Evolutionary conservation across 805 yeast genomes (phyloP).

Genomic region (Yarrowia sp.): DNA sequence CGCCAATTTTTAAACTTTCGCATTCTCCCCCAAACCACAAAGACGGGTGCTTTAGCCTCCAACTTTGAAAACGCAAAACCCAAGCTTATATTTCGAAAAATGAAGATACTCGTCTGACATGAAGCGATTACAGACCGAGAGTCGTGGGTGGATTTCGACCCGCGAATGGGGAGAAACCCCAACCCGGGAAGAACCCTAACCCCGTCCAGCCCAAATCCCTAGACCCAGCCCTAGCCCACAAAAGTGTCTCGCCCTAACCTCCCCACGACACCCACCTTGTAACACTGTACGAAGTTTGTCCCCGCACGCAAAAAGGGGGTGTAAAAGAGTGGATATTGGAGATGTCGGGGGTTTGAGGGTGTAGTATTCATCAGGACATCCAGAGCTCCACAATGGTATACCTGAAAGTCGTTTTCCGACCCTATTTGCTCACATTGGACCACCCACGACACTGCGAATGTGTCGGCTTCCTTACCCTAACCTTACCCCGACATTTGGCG

Average conservation of each 20-base stretch:
- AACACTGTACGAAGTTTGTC: conserved; percentile 18
- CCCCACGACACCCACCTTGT: not conserved
- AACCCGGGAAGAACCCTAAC: too few relatives aligned
- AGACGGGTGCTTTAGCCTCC: not conserved
- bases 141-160: too few relatives aligned
- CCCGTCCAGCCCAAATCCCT: too few relatives aligned
- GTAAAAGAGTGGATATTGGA: not conserved
- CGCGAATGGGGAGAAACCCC: not conserved
- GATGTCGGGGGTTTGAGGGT: not conserved
- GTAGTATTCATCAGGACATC: not conserved
- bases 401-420: not conserved
- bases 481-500: not conserved
- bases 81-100: not conserved
- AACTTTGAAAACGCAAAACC: not conserved
- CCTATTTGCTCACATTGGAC: too few relatives aligned
- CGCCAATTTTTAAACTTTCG: conserved; percentile 25
- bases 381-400: not conserved
- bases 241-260: too few relatives aligned
- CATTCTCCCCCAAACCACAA: conserved; percentile 19
- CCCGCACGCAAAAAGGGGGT: not conserved
- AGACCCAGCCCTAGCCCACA: not conserved
- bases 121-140: too few relatives aligned
- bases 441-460: too few relatives aligned
- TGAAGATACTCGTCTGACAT: not conserved
- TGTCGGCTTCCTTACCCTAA: too few relatives aligned